Base-by-base conservation (phyloP, 2,329 filamentous ascomycete genomes). In the Aspergillus quadrilineatus region DNA sequence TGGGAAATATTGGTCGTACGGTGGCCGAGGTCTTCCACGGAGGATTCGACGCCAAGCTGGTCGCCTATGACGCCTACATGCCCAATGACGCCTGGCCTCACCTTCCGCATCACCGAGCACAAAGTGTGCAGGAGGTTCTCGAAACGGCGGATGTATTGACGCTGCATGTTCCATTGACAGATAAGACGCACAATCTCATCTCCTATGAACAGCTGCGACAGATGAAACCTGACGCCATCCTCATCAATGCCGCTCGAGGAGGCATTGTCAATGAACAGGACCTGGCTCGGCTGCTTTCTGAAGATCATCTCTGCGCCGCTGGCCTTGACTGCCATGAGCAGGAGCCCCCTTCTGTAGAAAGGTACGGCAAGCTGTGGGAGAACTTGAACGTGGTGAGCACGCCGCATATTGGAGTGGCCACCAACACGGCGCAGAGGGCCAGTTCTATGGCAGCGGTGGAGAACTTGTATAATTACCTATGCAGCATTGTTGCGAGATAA, bases 361-460 rank as follows among this genome's bases (percentile, higher is more conserved):
- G 60, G 15, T 77, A 77, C 52, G 63, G 64, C 0, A 55, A 58
- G 1, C 56, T 77, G 0, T 76, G 73, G 72, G 62, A 69, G 5
- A 60, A 65, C 42, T 48, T 61, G n/a, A 70, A 73, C 4, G 71
- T 74, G 6, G 59, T 78, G 5, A 75, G 75, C 55, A 79, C 76
- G 4, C 77, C 78, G 6, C 77, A 80, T 53, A 73, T 80, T 44
- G 79, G 79, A 6, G 78, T 77, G 1, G 73, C 78, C 0, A 81
- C 79, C 1, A 63, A 61, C 4, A 65, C 72, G 52, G 74, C 69
- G 4, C 76, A 76, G 57, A 66, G 68, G 42, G 64, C 65, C 12
- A 73, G 70, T 44, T 73, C 72, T 0, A 68, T 67, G 54, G 68
- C 67, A 22, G 75, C 73, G 8, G 67, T 76, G 2, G 69, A 75